Percentiles rank a stretch among this genome's conserved stretches.
Evolutionary conservation across 2,329 filamentous ascomycete species (phyloP).

Genomic region (Cytospora leucostoma): DNA sequence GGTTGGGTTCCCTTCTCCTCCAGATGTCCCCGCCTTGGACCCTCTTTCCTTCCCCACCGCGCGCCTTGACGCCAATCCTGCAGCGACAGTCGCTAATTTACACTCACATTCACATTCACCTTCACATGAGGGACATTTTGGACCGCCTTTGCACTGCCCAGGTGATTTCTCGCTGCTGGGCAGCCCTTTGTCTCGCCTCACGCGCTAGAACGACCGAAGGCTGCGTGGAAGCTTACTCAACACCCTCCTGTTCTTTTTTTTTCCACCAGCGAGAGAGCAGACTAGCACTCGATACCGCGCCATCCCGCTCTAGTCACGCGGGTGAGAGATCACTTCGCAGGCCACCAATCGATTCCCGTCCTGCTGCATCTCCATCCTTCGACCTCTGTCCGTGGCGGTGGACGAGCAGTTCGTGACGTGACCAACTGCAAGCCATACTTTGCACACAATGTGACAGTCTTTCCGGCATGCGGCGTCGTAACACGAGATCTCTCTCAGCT

Average conservation of each 20-base stretch:
- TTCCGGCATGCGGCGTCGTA: slow-evolving; percentile 1
- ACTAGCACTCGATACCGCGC: slow-evolving; percentile 12
- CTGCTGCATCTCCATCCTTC: slow-evolving; percentile 1
- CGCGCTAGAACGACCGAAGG: slow-evolving; percentile 27
- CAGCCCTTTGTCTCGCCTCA: slow-evolving; percentile 18
- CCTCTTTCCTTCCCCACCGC: neutral
- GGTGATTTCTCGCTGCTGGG: neutral
- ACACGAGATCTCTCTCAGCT: slow-evolving; percentile 15
- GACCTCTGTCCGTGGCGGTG: slow-evolving; percentile 12
- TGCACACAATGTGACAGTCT: neutral
- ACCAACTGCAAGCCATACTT: slow-evolving; percentile 11
- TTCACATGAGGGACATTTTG: neutral
- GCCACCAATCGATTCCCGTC: slow-evolving; percentile 16
- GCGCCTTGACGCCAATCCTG: neutral
- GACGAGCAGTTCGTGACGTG: slow-evolving; percentile 13
- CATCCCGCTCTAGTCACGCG: slow-evolving; percentile 24
- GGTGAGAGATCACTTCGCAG: neutral
- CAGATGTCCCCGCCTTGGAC: neutral
- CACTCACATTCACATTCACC: neutral
- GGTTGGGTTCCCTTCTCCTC: neutral
- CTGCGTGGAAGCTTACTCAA: slow-evolving; percentile 26
- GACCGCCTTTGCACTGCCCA: neutral
- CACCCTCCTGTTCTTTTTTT: slow-evolving; percentile 16
- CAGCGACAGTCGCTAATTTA: neutral
- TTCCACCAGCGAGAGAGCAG: neutral